Evolutionary conservation across 2,329 filamentous ascomycete genomes (phyloP).

Genomic region (Claviceps maximensis): DNA sequence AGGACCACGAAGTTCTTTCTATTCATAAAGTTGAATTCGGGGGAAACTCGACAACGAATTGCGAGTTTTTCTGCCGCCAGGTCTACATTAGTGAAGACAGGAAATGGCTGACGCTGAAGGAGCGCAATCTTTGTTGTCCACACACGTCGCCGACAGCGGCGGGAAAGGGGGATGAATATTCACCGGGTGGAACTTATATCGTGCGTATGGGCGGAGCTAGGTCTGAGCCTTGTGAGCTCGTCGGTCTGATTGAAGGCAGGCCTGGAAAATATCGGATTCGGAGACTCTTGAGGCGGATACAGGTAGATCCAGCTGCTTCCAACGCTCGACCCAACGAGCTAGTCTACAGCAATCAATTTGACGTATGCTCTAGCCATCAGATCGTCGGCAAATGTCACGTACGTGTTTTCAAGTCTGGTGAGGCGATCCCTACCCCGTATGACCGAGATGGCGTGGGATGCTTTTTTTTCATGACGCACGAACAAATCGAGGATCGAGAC

Average conservation of each 20-base stretch:
- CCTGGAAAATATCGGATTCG: constrained; percentile 29
- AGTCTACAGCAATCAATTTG: constrained; percentile 36
- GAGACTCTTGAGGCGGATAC: constrained; percentile 34
- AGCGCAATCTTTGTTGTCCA: constrained; percentile 40
- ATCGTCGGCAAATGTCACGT: constrained; percentile 48
- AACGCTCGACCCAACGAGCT: constrained; percentile 41
- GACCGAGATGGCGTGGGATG: constrained; percentile 51
- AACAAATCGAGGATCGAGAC: not conserved
- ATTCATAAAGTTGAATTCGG: constrained; percentile 48
- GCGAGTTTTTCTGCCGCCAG: constrained; percentile 56
- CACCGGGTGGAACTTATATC: constrained; percentile 48
- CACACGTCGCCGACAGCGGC: constrained; percentile 14
- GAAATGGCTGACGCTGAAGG: constrained; percentile 46
- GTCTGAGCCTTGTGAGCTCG: constrained; percentile 50
- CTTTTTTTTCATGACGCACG: constrained; percentile 47
- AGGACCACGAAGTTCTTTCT: constrained; percentile 40
- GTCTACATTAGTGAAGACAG: constrained; percentile 49
- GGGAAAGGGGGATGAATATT: constrained; percentile 19
- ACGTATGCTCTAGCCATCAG: constrained; percentile 20
- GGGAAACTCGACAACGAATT: constrained; percentile 28
- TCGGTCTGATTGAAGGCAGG: constrained; percentile 12
- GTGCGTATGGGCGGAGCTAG: constrained; percentile 17
- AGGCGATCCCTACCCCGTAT: constrained; percentile 49
- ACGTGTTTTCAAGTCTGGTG: constrained; percentile 32
- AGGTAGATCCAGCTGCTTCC: constrained; percentile 20